Base-by-base conservation (phyloP, 164 flowering plant genomes). In the Vitis amurensis region DNA sequence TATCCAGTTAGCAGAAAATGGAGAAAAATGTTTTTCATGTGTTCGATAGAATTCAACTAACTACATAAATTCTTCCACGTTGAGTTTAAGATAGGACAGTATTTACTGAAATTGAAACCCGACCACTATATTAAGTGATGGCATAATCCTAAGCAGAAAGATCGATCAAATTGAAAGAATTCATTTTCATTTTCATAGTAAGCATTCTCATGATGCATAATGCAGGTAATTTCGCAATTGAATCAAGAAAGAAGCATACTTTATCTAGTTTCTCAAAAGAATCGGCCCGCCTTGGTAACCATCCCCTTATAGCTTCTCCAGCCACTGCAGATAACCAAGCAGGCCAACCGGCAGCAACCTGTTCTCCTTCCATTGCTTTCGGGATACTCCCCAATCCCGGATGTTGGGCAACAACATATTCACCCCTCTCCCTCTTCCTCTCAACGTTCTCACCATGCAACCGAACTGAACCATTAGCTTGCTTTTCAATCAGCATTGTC, bases 281-380 rank as follows among this genome's bases (percentile, higher is more conserved):
- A 78, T 96, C 99, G 1, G 97, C 97, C 37, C 90, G 90, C 15
- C 98, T 86, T 5, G 98, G 98, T n/a, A 89, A 73, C 99, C 98
- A 96, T 58, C 99, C 99, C 65, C 73, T 78, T 64, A 96, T 91
- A 50, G 99, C 99, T 68, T 96, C 99, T 37, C 98, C 97, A 47
- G 99, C 99, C 44, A 91, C 98, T 1, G 89, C 88, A 27, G 93
- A 91, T 16, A 96, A 84, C 99, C 99, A 96, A n/a, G 95, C 55
- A 31, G 99, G 99, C 99, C 99, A 96, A 30, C 98, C 99, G 8
- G 98, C 99, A 0, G 99, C 95, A 8, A 93, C 89, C 76, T 91
- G 95, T 73, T 93, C 98, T 48, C 97, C 97, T 75, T 91, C 97
- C 1, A 44, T 30, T 7, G 86, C 92, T 72, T 82, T 90, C 0